These are phyloP conservation scores for Ilyonectria mors-panacis DNA, from an alignment of 2,329 filamentous ascomycete genomes.

Conservation along the genomic window DNA sequence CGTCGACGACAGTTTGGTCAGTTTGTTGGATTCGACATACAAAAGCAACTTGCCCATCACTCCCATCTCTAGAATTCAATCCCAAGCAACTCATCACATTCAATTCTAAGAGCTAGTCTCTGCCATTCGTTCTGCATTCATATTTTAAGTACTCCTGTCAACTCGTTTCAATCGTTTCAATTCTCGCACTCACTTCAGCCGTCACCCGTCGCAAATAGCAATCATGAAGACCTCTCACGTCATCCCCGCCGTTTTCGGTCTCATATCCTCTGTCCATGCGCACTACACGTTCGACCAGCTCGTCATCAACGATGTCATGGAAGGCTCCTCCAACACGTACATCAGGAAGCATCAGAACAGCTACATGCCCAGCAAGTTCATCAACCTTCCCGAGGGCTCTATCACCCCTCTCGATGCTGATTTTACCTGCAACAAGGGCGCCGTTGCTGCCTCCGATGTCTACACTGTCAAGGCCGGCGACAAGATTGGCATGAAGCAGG, in stretches of 20 bases:
- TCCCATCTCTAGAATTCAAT: no score
- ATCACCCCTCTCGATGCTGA: slow-evolving; percentile 14
- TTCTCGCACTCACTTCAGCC: no score
- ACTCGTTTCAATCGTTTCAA: no score
- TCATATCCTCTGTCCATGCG: neutral
- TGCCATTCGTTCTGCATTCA: no score
- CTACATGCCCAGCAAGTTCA: slow-evolving; percentile 25
- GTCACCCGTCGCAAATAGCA: neutral
- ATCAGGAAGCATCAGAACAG: slow-evolving; percentile 22
- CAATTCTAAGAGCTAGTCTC: no score
- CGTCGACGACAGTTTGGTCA: no score
- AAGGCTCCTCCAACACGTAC: slow-evolving; percentile 20
- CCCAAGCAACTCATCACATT: no score
- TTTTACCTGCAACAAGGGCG: slow-evolving; percentile 16
- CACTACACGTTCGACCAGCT: slow-evolving; percentile 17
- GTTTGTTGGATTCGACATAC: no score
- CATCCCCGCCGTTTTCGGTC: neutral
- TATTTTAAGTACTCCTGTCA: no score
- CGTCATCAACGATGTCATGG: neutral
- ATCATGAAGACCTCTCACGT: neutral
- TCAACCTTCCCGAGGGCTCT: slow-evolving; percentile 13
- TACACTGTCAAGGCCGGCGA: slow-evolving; percentile 11
- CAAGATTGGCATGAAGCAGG: slow-evolving; percentile 18
- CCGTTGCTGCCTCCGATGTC: neutral
- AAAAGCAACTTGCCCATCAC: no score